Evolutionary conservation across 2,329 filamentous ascomycete genomes (phyloP).

Genomic region (Fusarium incarnatum): DNA sequence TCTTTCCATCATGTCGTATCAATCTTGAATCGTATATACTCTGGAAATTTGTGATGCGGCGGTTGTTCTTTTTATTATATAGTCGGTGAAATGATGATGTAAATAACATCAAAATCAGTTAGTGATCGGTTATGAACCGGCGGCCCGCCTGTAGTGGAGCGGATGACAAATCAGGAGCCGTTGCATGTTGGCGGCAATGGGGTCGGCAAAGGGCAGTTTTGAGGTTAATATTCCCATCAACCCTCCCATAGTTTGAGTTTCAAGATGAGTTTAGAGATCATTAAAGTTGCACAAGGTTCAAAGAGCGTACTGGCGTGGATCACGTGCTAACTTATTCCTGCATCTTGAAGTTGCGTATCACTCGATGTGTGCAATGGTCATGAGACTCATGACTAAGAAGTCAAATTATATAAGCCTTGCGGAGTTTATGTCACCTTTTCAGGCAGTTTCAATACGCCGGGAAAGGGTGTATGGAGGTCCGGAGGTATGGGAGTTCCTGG

Average conservation of each 20-base stretch:
- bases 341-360: neutral
- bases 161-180: conserved; percentile 1
- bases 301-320: neutral
- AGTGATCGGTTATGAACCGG: neutral
- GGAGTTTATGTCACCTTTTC: neutral
- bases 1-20: conserved; percentile 17
- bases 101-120: neutral
- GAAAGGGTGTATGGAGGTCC: neutral
- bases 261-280: neutral
- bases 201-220: neutral
- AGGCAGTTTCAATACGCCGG: neutral
- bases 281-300: neutral
- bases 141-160: conserved; percentile 2
- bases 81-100: neutral
- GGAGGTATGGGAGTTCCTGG: conserved; percentile 21
- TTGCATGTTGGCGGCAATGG: neutral
- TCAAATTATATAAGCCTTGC: neutral
- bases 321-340: neutral
- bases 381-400: neutral
- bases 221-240: fast-evolving
- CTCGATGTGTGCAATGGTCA: neutral
- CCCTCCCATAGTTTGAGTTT: too few species aligned
- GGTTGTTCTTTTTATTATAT: neutral
- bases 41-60: too few species aligned
- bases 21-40: fast-evolving